phyloP scores from a whole-genome alignment of 495 filamentous ascomycete species.

The Corynascus novoguineensis region DNA sequence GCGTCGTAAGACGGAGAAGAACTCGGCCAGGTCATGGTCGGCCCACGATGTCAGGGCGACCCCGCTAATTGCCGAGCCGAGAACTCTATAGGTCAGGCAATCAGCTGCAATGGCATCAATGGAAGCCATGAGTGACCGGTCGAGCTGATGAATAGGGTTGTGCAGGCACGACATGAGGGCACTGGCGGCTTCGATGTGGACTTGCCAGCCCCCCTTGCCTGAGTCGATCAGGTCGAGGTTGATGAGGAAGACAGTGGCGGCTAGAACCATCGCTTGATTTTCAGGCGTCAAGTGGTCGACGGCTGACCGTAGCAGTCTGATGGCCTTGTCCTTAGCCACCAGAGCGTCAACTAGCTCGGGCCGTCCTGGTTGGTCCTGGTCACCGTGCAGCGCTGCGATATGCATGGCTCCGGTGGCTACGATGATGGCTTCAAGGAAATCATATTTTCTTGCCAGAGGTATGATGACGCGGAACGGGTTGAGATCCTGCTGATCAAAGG shows the following conservation, averaged over 20 bases:
- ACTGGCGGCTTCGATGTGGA: constrained; percentile 48
- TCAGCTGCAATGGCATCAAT: constrained; percentile 42
- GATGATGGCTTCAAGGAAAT: constrained; percentile 46
- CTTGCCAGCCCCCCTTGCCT: constrained; percentile 50
- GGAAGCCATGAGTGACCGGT: constrained; percentile 30
- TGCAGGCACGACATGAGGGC: constrained; percentile 34
- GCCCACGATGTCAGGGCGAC: constrained; percentile 7
- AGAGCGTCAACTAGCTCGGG: constrained; percentile 45
- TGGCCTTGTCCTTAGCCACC: constrained; percentile 44
- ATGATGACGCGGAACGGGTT: constrained; percentile 51
- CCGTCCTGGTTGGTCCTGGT: constrained; percentile 20
- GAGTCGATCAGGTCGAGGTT: constrained; percentile 55
- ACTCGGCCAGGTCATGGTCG: constrained; percentile 21
- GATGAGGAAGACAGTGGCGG: constrained; percentile 51
- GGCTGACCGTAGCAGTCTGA: constrained; percentile 38
- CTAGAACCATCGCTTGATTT: constrained; percentile 41
- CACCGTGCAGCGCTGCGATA: constrained; percentile 34
- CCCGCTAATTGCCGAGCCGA: constrained; percentile 31
- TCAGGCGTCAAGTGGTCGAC: constrained; percentile 26
- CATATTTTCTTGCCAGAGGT: constrained; percentile 39
- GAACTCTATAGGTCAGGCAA: constrained; percentile 41
- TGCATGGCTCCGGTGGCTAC: constrained; percentile 53
- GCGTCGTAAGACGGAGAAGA: constrained; percentile 33
- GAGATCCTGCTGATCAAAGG: constrained; percentile 41
- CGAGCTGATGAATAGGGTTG: constrained; percentile 19